Base-by-base conservation (phyloP, 306 rosid species). In the Luffa acutangula region DNA sequence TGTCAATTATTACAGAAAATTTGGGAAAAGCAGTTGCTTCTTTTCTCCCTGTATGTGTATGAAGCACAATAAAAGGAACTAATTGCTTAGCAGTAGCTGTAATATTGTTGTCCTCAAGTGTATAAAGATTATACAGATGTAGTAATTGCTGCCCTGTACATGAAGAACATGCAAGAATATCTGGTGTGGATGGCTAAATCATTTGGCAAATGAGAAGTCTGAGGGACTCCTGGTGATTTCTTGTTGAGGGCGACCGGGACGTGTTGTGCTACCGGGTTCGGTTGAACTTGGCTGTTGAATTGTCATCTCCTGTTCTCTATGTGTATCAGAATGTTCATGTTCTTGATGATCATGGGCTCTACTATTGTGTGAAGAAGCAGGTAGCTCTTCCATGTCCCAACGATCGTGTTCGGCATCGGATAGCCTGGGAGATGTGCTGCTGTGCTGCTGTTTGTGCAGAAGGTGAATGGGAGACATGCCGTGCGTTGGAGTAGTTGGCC, bases 381-480 rank as follows among this genome's bases (percentile, higher is more conserved):
- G 20, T 11, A 37, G 9, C 78, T 79, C 87, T 84, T 83, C 94
- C 33, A 12, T 41, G 39, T 57, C 82, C 87, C 80, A 85, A 4
- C 54, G 83, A 4, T 80, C 83, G 36, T 34, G 80, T 43, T 89
- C 91, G 5, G 80, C 48, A 2, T 85, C 74, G 4, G 80, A 81
- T 58, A 48, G 58, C 41, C 85, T 63, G 14, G 90, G 91, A 76
- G 96, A 84, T 25, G 74, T 81, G 49, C 85, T 53, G 14, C 66
- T 21, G 31, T 87, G 73, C 31, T 79, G 58, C 13, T 81, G 65
- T 2, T 72, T 85, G 72, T 87, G 85, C 80, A 93, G 84, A 17
- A 93, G 90, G 76, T 90, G 92, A 39, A 88, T 78, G 0, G 96
- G 96, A 5, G 97, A 93, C 92, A 82, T 85, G 52, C 90, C 91